These are phyloP conservation scores for Polytolypa hystricis DNA, from an alignment of 2,329 filamentous ascomycete genomes.

Conservation along the genomic window DNA sequence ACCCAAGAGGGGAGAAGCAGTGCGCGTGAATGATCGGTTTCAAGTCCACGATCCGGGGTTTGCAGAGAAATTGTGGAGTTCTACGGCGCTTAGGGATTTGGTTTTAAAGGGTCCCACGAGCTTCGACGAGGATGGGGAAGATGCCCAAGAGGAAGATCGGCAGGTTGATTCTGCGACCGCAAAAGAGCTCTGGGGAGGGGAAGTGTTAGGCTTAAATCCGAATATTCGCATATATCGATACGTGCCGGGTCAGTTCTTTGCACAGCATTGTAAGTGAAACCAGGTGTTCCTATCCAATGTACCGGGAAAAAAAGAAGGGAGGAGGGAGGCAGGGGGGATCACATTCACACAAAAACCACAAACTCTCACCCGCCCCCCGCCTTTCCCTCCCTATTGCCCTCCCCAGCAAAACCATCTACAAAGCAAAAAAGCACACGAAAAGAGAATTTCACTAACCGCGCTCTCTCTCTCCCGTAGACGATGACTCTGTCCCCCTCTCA, in stretches of 20 bases:
- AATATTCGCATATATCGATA: conserved; percentile 89
- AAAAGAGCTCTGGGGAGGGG: conserved; percentile 57
- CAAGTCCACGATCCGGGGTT: conserved; percentile 68
- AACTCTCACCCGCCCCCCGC: conserved; percentile 2
- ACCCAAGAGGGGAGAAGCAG: conserved; percentile 68
- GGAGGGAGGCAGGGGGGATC: not conserved
- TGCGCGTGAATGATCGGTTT: conserved; percentile 80
- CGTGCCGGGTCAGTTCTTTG: conserved; percentile 76
- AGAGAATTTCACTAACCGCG: not conserved
- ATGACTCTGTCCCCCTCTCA: conserved; percentile 67
- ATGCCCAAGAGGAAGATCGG: conserved; percentile 11
- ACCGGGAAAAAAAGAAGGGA: not conserved
- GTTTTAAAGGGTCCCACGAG: conserved; percentile 28
- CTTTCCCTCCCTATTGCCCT: not conserved
- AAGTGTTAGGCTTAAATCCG: conserved; percentile 71
- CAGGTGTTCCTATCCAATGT: not conserved
- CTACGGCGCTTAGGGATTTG: conserved; percentile 61
- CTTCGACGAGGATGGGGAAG: conserved; percentile 16
- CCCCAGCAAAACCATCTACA: not conserved
- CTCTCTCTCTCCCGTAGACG: conserved; percentile 45
- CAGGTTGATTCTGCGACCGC: conserved; percentile 10
- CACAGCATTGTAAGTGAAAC: conserved; percentile 65
- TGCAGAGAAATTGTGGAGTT: conserved; percentile 63
- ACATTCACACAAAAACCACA: not conserved
- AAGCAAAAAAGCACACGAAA: not conserved